Evolutionary conservation across 2,329 filamentous ascomycete species (phyloP).

Genomic region (Sporothrix brunneoviolacea): DNA sequence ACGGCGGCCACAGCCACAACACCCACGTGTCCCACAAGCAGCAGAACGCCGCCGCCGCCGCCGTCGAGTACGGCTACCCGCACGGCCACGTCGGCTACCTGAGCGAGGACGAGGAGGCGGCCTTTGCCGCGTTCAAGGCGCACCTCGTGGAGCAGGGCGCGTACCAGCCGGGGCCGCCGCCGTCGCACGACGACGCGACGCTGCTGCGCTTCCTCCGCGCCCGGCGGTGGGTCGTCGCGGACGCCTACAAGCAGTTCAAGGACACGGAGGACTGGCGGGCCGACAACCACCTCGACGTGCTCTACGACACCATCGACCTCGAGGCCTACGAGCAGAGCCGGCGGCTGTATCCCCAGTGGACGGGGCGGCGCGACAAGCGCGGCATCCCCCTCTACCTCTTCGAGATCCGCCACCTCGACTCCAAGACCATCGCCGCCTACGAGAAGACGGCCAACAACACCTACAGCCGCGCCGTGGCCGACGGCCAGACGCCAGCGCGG

Average conservation of each 20-base stretch:
- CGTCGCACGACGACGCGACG: slow-evolving; percentile 67
- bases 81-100: slow-evolving; percentile 77
- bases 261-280: slow-evolving; percentile 84
- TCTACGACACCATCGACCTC: slow-evolving; percentile 83
- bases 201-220: slow-evolving; percentile 80
- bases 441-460: slow-evolving; percentile 58
- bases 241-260: slow-evolving; percentile 77
- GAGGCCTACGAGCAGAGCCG: slow-evolving; percentile 76
- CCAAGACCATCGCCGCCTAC: slow-evolving; percentile 73
- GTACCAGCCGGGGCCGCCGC: slow-evolving; percentile 49
- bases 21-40: background rate
- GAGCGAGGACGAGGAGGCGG: slow-evolving; percentile 57
- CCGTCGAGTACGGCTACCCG: slow-evolving; percentile 49
- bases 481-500: slow-evolving; percentile 63
- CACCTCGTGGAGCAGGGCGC: slow-evolving; percentile 58
- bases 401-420: slow-evolving; percentile 76
- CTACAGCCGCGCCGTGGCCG: slow-evolving; percentile 52
- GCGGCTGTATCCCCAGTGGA: slow-evolving; percentile 90
- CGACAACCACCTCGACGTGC: slow-evolving; percentile 66
- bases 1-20: background rate
- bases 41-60: slow-evolving; percentile 18
- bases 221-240: slow-evolving; percentile 68
- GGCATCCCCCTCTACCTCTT: slow-evolving; percentile 91
- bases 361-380: slow-evolving; percentile 72
- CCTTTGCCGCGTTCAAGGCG: slow-evolving; percentile 65